A percentile compares a stretch with the other conserved stretches of the same genome.
Conservation (phyloP, 2,329 filamentous ascomycete species). For the Diaporthe sp. region DNA sequence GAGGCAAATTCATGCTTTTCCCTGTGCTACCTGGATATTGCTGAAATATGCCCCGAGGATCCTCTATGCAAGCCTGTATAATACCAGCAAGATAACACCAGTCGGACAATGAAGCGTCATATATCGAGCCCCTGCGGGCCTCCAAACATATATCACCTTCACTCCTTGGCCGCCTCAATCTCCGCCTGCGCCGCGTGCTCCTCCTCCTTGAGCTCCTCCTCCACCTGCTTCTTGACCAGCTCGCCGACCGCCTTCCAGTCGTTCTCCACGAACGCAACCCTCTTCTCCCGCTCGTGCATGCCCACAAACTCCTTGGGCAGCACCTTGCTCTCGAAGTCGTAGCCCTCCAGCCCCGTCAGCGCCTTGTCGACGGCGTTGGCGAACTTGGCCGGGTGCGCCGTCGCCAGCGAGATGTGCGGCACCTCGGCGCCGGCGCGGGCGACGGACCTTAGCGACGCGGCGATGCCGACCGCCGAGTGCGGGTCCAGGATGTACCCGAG, state of each 20-base stretch:
- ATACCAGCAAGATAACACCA: not conserved
- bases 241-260: constrained; percentile 82
- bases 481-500: constrained; percentile 86
- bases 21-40: not conserved
- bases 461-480: constrained; percentile 89
- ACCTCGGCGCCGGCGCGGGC: constrained; percentile 64
- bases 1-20: not conserved
- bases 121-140: not conserved
- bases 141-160: not conserved
- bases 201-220: constrained; percentile 66
- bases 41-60: not conserved
- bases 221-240: constrained; percentile 82
- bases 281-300: constrained; percentile 80
- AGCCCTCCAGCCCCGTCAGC: constrained; percentile 77
- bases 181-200: constrained; percentile 36
- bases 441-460: constrained; percentile 80
- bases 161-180: constrained; percentile 34
- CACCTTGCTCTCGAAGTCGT: constrained; percentile 81
- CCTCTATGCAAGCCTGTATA: constrained; percentile 17
- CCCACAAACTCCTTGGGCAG: constrained; percentile 86
- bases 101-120: not conserved
- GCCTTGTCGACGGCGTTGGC: constrained; percentile 86
- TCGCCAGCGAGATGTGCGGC: constrained; percentile 87
- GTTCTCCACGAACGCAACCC: constrained; percentile 77
- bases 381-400: constrained; percentile 97